A percentile compares a stretch with the other conserved stretches of the same genome.
Conservation (phyloP, 1,284 basidiomycete genomes). For the Trichosporon coremiiforme region DNA sequence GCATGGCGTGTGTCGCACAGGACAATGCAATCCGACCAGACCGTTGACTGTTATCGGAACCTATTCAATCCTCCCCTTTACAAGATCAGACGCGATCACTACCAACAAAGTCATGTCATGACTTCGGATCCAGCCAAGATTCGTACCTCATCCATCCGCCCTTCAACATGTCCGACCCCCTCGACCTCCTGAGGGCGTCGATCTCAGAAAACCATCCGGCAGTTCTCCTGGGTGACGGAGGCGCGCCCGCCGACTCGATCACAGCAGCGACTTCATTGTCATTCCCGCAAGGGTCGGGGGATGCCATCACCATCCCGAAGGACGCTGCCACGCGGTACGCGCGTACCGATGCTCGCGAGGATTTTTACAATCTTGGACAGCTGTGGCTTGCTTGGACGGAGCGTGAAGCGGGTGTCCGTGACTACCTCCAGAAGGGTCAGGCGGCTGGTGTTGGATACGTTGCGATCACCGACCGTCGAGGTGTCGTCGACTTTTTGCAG, state of each 20-base stretch:
- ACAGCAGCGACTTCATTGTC: conserved; percentile 68
- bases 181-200: conserved; percentile 47
- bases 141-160: not conserved
- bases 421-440: conserved; percentile 82
- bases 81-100: not conserved
- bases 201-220: conserved; percentile 37
- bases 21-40: too few species aligned
- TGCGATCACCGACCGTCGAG: conserved; percentile 79
- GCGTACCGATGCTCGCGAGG: conserved; percentile 60
- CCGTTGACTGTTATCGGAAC: not conserved
- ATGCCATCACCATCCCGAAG: conserved; percentile 63
- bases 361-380: conserved; percentile 77
- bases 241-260: conserved; percentile 59
- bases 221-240: conserved; percentile 55
- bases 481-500: conserved; percentile 78
- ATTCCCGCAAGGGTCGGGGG: conserved; percentile 59
- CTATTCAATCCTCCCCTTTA: not conserved
- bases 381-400: conserved; percentile 78
- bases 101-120: conserved; percentile 10
- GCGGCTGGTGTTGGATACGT: conserved; percentile 74
- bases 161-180: conserved; percentile 37
- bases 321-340: conserved; percentile 69
- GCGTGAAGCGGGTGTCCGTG: conserved; percentile 70
- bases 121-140: not conserved
- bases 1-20: too few species aligned